These are phyloP conservation scores for Drosera spatulata DNA, from an alignment of 179 eudicot species.

Conservation along the genomic window DNA sequence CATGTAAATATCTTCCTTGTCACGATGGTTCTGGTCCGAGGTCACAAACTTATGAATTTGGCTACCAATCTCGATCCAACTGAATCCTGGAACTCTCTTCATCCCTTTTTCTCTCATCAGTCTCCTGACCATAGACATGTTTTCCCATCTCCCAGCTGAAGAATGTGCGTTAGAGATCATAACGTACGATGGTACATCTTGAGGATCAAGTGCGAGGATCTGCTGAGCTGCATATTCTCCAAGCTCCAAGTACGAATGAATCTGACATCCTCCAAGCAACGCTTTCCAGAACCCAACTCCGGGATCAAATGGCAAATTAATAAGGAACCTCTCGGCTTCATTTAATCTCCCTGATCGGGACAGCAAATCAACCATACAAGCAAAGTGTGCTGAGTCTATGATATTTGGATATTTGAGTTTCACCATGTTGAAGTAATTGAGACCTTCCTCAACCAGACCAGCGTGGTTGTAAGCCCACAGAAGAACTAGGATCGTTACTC, in stretches of 20 bases:
- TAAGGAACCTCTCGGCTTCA: conserved; percentile 36
- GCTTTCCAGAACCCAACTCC: conserved; percentile 48
- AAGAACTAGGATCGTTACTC: too few relatives aligned
- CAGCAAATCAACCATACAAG: conserved; percentile 55
- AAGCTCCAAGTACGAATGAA: conserved; percentile 31
- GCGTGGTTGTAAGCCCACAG: conserved; percentile 24
- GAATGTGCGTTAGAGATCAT: conserved; percentile 27
- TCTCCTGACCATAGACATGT: conserved; percentile 22
- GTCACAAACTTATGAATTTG: conserved; percentile 21
- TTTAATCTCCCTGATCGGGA: conserved; percentile 36
- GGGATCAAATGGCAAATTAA: conserved; percentile 35
- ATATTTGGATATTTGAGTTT: conserved; percentile 28
- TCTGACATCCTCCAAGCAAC: conserved; percentile 45
- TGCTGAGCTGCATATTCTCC: conserved; percentile 29
- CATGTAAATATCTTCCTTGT: conserved; percentile 23
- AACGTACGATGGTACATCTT: conserved; percentile 25
- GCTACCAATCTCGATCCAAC: conserved; percentile 25
- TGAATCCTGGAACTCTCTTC: conserved; percentile 26
- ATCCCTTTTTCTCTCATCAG: conserved; percentile 25
- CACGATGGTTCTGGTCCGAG: conserved; percentile 31
- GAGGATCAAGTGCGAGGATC: conserved; percentile 35
- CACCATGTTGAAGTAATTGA: conserved; percentile 27
- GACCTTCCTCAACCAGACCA: conserved; percentile 37
- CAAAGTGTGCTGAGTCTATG: conserved; percentile 26
- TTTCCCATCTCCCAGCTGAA: conserved; percentile 19